Evolutionary conservation across 371 early-diverging fungal species (phyloP), one percentile per base, ranked within the genome.

Genomic region (Dinochytrium kinnereticum): DNA sequence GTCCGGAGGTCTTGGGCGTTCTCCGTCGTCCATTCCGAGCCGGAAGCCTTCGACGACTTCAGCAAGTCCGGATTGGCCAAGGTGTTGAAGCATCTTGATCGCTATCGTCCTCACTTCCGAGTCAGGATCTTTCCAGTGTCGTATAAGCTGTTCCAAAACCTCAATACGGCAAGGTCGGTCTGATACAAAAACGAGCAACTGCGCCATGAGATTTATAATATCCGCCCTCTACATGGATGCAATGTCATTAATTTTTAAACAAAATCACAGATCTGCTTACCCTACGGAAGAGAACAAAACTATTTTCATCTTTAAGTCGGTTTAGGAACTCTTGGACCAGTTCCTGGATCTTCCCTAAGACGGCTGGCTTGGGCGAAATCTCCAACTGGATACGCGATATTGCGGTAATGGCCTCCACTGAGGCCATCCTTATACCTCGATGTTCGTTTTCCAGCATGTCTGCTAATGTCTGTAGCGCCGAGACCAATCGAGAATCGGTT

Each of bases 121-220:
- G 72, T 87, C 85, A 0, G 79, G 81, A 76, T 87, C 87, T 51
- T 71, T 72, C 87, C 87, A 87, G 34, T 81, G 68, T 37, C 77
- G 73, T 10, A 85, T 76, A 39, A 87, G 70, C 1, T 79, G 49
- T 24, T 57, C 38, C 30, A 87, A 51, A 1, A 84, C 76, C n/a
- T 76, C 34, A 24, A 78, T 53, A 3, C 80, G 72, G 51, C 70
- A 24, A 33, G 49, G 2, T 26, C 66, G 49, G 31, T 82, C 74
- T 44, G 51, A 51, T 34, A 78, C 50, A 61, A 49, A 69, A 2
- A 64, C 40, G 1, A 81, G 33, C 57, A 86, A 70, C 59, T 84
- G 80, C 21, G 82, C 64, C 26, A 81, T 72, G 15, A 83, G 68
- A 55, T 72, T 78, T 30, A 80, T 67, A 31, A 82, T 76, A 72